Evolutionary conservation across 495 filamentous ascomycete species (phyloP).

Genomic region (Daldinia grandis): DNA sequence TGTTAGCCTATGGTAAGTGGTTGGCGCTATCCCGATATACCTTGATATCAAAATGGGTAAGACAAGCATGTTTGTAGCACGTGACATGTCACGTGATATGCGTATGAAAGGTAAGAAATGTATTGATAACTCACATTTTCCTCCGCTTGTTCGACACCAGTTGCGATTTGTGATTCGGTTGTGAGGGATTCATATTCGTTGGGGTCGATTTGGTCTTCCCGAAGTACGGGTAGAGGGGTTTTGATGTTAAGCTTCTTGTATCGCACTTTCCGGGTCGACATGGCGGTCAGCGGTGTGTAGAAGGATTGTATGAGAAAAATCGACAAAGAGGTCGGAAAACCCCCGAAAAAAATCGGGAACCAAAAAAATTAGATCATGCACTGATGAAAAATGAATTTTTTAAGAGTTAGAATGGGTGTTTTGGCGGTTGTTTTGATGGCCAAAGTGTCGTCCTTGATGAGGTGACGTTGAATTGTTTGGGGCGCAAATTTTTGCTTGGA

Average conservation of each 20-base stretch:
- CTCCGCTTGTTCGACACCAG: conserved; percentile 94
- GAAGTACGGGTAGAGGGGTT: conserved; percentile 82
- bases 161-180: conserved; percentile 77
- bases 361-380: conserved; percentile 63
- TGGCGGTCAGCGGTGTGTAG: conserved; percentile 60
- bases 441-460: conserved; percentile 64
- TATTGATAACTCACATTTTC: conserved; percentile 82
- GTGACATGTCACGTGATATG: conserved; percentile 8
- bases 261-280: conserved; percentile 76
- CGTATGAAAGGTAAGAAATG: conserved; percentile 50
- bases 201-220: conserved; percentile 90
- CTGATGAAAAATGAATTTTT: conserved; percentile 64
- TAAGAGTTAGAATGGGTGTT: conserved; percentile 58
- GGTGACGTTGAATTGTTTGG: conserved; percentile 69
- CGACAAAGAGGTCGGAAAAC: conserved; percentile 58
- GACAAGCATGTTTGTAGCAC: neutral
- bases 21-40: conserved; percentile 33
- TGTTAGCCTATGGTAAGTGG: conserved; percentile 47
- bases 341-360: conserved; percentile 54
- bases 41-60: conserved; percentile 26
- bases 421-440: conserved; percentile 67
- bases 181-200: conserved; percentile 64
- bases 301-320: conserved; percentile 49
- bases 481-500: conserved; percentile 57
- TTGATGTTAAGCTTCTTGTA: conserved; percentile 92